Conservation (phyloP, 2,329 filamentous ascomycete genomes). For the Colletotrichum nymphaeae region DNA sequence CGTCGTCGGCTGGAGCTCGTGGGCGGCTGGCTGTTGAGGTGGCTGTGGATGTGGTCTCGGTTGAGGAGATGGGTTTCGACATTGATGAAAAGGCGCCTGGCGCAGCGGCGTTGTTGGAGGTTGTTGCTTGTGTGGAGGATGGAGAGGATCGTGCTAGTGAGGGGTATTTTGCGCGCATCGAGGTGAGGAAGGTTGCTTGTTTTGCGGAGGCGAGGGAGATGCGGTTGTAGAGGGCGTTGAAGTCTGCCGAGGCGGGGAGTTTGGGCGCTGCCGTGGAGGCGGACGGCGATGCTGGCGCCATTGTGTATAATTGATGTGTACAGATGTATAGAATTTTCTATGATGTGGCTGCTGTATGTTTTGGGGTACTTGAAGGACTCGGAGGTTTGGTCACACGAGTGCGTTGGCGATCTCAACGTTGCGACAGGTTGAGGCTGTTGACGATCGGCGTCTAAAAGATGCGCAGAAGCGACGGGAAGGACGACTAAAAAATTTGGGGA, state of each 20-base stretch:
- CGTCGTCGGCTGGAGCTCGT: slow-evolving; percentile 21
- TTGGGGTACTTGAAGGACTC: too few species aligned
- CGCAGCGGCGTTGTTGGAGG: not conserved
- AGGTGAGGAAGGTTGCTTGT: slow-evolving; percentile 47
- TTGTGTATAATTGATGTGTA: not conserved
- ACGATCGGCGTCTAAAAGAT: not conserved
- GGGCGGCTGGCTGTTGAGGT: not conserved
- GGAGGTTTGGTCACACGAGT: not conserved
- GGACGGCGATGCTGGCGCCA: slow-evolving; percentile 36
- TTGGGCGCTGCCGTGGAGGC: slow-evolving; percentile 42
- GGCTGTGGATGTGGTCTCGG: not conserved
- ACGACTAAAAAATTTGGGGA: not conserved
- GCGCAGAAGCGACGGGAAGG: not conserved
- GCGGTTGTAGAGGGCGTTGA: slow-evolving; percentile 53
- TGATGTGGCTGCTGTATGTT: too few species aligned
- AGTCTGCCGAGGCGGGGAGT: slow-evolving; percentile 49
- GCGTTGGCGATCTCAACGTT: not conserved
- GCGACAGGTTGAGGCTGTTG: not conserved
- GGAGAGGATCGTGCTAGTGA: slow-evolving; percentile 29
- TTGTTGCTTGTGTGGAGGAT: not conserved
- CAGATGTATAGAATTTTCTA: not conserved
- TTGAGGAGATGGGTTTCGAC: slow-evolving; percentile 8
- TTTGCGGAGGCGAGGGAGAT: slow-evolving; percentile 53
- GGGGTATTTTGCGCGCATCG: slow-evolving; percentile 36
- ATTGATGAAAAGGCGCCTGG: slow-evolving; percentile 37